Conservation (phyloP, 192 early-diverging fungal species). For the Dissophora globulifera region DNA sequence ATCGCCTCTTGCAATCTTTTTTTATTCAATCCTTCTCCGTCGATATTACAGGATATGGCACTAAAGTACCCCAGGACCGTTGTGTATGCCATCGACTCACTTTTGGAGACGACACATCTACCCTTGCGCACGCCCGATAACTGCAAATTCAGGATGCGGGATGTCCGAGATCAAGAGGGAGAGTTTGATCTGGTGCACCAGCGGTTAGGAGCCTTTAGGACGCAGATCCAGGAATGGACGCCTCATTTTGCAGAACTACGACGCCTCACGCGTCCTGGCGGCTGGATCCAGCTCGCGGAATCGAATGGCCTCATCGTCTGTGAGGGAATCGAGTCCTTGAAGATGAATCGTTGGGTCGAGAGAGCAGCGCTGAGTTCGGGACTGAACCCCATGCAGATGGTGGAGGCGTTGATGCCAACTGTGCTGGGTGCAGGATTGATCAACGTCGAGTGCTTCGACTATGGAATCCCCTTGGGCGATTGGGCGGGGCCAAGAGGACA, state of each 20-base stretch:
- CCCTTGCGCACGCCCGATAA: conserved; percentile 43
- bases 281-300: conserved; percentile 50
- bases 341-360: conserved; percentile 51
- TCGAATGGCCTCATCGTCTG: conserved; percentile 39
- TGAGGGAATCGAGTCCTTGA: conserved; percentile 28
- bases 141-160: conserved; percentile 44
- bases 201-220: conserved; percentile 40
- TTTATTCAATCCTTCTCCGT: too few relatives aligned
- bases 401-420: conserved; percentile 50
- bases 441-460: conserved; percentile 51
- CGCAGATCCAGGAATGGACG: conserved; percentile 48
- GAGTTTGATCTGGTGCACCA: conserved; percentile 52
- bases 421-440: conserved; percentile 48
- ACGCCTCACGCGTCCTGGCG: conserved; percentile 33
- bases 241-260: conserved; percentile 50
- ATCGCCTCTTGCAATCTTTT: too few relatives aligned
- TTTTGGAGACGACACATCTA: conserved; percentile 15
- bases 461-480: conserved; percentile 45
- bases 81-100: conserved; percentile 43
- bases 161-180: conserved; percentile 45
- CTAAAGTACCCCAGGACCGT: conserved; percentile 39
- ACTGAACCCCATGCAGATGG: conserved; percentile 42
- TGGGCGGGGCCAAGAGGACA: conserved; percentile 42
- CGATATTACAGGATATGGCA: conserved; percentile 46
- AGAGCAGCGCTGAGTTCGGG: conserved; percentile 40